Evolutionary conservation across 306 rosid genomes (phyloP).

Genomic region (barrel medic (Medicago truncatula)): MtrunA17r5.0-ANR NC_053045.1:55034501-55035000

Average conservation of each 20-base stretch:
- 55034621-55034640: slow-evolving; percentile 3
- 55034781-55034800: slow-evolving; percentile 93
- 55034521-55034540: slow-evolving; percentile 76
- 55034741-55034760: slow-evolving; percentile 89
- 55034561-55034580: slow-evolving; percentile 94
- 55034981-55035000: slow-evolving; percentile 6
- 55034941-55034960: slow-evolving; percentile 6
- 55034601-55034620: slow-evolving; percentile 95
- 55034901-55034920: neutral
- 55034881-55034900: slow-evolving; percentile 30
- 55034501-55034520: slow-evolving; percentile 46
- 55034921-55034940: neutral
- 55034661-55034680: slow-evolving; percentile 14
- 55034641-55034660: slow-evolving; percentile 17
- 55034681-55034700: slow-evolving; percentile 32
- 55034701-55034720: slow-evolving; percentile 82
- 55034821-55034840: slow-evolving; percentile 59
- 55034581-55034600: slow-evolving; percentile 81
- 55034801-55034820: slow-evolving; percentile 80
- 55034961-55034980: slow-evolving; percentile 21
- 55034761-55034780: slow-evolving; percentile 79
- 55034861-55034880: slow-evolving; percentile 3
- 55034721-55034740: slow-evolving; percentile 84
- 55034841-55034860: slow-evolving; percentile 4
- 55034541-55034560: slow-evolving; percentile 90